A percentile compares a stretch with the other conserved stretches of the same genome.
These are phyloP conservation scores for Smittium culicis DNA, from an alignment of 371 early-diverging fungal species.

Conservation along the genomic window DNA sequence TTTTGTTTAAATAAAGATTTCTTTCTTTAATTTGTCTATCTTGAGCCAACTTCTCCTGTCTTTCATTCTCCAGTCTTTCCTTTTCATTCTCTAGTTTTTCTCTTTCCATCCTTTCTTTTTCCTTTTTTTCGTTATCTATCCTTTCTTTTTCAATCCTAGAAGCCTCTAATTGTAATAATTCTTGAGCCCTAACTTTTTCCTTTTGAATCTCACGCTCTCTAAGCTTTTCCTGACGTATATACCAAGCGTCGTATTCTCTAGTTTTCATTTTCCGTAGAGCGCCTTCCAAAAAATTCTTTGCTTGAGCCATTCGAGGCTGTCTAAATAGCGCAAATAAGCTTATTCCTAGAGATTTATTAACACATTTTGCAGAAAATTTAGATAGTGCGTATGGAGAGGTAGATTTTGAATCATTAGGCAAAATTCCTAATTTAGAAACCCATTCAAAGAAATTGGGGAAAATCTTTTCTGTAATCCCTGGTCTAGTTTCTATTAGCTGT, in stretches of 20 bases:
- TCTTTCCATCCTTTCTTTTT: not conserved
- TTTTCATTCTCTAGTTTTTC: not conserved
- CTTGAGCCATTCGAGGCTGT: not conserved
- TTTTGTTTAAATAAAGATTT: too few relatives aligned
- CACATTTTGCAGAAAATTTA: not conserved
- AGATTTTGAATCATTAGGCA: not conserved
- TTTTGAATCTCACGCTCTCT: not conserved
- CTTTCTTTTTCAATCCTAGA: not conserved
- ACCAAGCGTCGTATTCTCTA: constrained; percentile 3
- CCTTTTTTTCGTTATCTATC: not conserved
- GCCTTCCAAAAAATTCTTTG: not conserved
- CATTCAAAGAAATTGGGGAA: not conserved
- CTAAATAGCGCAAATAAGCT: not conserved
- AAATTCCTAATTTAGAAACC: not conserved
- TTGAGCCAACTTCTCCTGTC: not conserved
- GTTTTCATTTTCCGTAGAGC: not conserved
- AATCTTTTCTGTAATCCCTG: not conserved
- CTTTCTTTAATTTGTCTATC: not conserved
- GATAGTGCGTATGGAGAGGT: not conserved
- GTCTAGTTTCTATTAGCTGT: constrained; percentile 3
- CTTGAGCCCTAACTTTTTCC: not conserved
- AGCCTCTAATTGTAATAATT: not conserved
- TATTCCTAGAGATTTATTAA: not conserved
- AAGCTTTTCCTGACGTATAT: not conserved
- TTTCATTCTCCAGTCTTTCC: not conserved